A percentile compares a stretch with the other conserved stretches of the same genome.
Conservation (phyloP, 2,329 filamentous ascomycete genomes). For the Fusarium metavorans region DNA sequence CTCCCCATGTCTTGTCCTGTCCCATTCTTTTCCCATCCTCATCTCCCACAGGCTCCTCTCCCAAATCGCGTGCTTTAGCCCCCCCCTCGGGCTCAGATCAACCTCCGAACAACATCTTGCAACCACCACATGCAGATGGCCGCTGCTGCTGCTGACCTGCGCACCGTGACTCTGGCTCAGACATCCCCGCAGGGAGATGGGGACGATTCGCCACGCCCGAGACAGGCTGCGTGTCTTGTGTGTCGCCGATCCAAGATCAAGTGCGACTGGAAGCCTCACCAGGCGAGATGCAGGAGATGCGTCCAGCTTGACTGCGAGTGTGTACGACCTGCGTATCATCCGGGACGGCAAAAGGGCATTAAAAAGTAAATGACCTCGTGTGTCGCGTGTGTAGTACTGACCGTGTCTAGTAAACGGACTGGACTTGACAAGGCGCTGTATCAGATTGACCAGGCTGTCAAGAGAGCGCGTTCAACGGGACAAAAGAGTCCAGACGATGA, state of each 20-base stretch:
- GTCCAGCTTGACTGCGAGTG: conserved; percentile 70
- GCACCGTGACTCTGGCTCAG: conserved; percentile 22
- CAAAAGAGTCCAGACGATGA: conserved; percentile 58
- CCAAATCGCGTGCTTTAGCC: conserved; percentile 20
- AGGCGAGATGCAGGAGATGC: conserved; percentile 71
- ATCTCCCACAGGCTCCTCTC: conserved; percentile 7
- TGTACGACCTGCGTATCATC: conserved; percentile 77
- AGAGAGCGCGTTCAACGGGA: conserved; percentile 62
- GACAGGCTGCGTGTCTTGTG: conserved; percentile 69
- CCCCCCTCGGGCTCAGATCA: conserved; percentile 27
- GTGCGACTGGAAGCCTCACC: conserved; percentile 68
- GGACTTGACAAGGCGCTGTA: conserved; percentile 80
- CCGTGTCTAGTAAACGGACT: conserved; percentile 71
- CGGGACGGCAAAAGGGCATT: conserved; percentile 79
- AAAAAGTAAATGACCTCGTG: conserved; percentile 69
- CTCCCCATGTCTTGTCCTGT: background rate
- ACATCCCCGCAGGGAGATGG: conserved; percentile 34
- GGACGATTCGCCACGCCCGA: conserved; percentile 46
- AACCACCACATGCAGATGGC: conserved; percentile 11
- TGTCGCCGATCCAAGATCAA: conserved; percentile 77
- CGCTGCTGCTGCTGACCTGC: conserved; percentile 18
- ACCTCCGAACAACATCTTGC: conserved; percentile 19
- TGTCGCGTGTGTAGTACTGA: background rate
- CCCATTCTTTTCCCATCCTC: background rate
- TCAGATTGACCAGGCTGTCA: conserved; percentile 78